These are phyloP conservation scores for Pascua guehoae DNA, from an alignment of 1,284 basidiomycete genomes.

Conservation along the genomic window DNA sequence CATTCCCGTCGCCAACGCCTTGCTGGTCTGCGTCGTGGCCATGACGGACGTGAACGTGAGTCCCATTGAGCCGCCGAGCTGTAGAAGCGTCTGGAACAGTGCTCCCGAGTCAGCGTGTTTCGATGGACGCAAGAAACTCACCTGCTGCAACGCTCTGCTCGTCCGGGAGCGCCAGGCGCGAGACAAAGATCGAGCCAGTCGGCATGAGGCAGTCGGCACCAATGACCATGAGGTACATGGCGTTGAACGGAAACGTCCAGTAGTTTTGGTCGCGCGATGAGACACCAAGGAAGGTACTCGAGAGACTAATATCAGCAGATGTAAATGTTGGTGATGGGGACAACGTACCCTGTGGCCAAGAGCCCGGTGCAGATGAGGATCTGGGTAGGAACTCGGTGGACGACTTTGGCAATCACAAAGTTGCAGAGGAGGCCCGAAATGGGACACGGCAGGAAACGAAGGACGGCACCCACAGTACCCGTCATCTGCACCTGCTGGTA, in stretches of 20 bases:
- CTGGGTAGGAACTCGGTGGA: conserved; percentile 8
- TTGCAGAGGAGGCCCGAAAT: conserved; percentile 64
- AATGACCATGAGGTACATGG: conserved; percentile 57
- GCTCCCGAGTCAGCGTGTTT: conserved; percentile 38
- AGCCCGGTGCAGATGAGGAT: conserved; percentile 57
- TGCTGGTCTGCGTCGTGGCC: conserved; percentile 39
- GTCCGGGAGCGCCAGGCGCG: conserved; percentile 60
- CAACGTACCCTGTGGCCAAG: conserved; percentile 50
- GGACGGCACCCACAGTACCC: conserved; percentile 57
- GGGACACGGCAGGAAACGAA: conserved; percentile 70
- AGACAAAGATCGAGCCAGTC: conserved; percentile 66
- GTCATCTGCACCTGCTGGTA: conserved; percentile 18
- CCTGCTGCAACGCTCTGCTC: conserved; percentile 73
- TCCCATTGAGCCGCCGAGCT: conserved; percentile 67
- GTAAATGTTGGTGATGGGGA: neutral
- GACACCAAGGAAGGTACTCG: conserved; percentile 68
- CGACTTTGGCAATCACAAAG: conserved; percentile 32
- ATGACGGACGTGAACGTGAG: conserved; percentile 68
- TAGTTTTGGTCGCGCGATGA: conserved; percentile 51
- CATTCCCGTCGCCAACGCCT: conserved; percentile 15
- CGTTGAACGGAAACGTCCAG: conserved; percentile 14
- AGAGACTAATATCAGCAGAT: conserved; percentile 36
- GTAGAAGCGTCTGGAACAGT: conserved; percentile 34
- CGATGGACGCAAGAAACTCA: conserved; percentile 55
- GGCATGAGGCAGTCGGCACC: conserved; percentile 70